phyloP scores from a whole-genome alignment of 1,284 basidiomycete species.

The Cryptococcus sp. region DNA sequence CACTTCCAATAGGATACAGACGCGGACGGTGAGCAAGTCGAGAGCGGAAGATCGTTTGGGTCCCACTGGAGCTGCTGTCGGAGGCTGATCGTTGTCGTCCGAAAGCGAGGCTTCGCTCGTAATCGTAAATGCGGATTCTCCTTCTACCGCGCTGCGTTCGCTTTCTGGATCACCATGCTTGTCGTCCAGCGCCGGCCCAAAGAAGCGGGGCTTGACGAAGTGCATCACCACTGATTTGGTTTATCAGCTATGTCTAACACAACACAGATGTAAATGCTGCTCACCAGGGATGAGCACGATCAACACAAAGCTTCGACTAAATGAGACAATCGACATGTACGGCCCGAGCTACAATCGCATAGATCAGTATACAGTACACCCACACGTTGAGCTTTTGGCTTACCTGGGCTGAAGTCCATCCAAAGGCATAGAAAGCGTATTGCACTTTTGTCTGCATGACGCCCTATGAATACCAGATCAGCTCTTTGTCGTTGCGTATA shows the following conservation, averaged over 20 bases:
- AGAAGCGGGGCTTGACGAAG: slow-evolving; percentile 46
- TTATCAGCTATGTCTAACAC: not conserved
- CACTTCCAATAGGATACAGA: slow-evolving; percentile 59
- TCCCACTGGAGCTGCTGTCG: slow-evolving; percentile 14
- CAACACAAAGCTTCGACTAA: slow-evolving; percentile 64
- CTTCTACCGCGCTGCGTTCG: not conserved
- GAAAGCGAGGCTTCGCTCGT: slow-evolving; percentile 1
- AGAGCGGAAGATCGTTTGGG: slow-evolving; percentile 39
- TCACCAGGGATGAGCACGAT: slow-evolving; percentile 64
- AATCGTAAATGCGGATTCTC: slow-evolving; percentile 5
- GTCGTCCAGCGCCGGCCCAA: not conserved
- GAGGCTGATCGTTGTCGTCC: slow-evolving; percentile 4
- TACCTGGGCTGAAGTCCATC: slow-evolving; percentile 73
- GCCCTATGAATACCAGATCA: slow-evolving; percentile 56
- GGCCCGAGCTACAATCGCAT: slow-evolving; percentile 66
- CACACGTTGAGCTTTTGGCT: slow-evolving; percentile 27
- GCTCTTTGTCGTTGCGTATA: too few species aligned
- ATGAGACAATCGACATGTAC: slow-evolving; percentile 67
- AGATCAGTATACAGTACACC: not conserved
- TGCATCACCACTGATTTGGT: slow-evolving; percentile 38
- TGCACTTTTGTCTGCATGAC: slow-evolving; percentile 67
- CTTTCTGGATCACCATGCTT: not conserved
- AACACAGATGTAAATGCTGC: slow-evolving; percentile 13
- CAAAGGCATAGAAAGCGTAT: slow-evolving; percentile 66
- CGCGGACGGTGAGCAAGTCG: slow-evolving; percentile 45